Evolutionary conservation across 208 protist genomes (phyloP).

Genomic region (Crithidia sp.): DNA sequence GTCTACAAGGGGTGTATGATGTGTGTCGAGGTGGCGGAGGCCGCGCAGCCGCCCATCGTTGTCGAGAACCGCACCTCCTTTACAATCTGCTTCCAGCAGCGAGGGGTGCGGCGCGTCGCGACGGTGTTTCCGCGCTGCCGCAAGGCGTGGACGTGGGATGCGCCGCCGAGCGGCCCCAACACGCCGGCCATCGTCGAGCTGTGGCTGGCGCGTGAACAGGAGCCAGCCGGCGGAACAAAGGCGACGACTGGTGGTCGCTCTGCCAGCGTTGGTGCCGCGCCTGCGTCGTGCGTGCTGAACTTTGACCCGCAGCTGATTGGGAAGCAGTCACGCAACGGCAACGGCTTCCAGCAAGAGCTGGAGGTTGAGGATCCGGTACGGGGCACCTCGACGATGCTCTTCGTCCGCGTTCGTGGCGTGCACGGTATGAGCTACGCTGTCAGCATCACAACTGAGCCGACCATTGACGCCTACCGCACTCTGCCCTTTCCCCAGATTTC

Average conservation of each 20-base stretch:
- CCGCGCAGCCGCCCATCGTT: conserved; percentile 59
- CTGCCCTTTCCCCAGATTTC: conserved; percentile 70
- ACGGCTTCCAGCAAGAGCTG: conserved; percentile 34
- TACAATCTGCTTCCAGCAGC: conserved; percentile 59
- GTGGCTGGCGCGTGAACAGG: conserved; percentile 15
- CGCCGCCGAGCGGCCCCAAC: background rate
- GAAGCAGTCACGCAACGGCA: conserved; percentile 3
- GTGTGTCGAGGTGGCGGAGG: conserved; percentile 60
- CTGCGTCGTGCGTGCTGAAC: conserved; percentile 43
- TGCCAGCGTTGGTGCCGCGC: background rate
- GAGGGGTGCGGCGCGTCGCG: conserved; percentile 25
- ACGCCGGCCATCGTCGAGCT: conserved; percentile 24
- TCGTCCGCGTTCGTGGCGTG: conserved; percentile 71
- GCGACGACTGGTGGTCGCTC: background rate
- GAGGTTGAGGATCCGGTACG: conserved; percentile 21
- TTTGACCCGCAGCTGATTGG: conserved; percentile 58
- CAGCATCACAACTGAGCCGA: conserved; percentile 70
- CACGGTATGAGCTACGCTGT: conserved; percentile 72
- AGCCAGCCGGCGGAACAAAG: background rate
- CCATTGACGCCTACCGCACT: conserved; percentile 63
- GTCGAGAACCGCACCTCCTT: conserved; percentile 78
- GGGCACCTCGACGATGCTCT: conserved; percentile 48
- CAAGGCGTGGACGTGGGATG: conserved; percentile 72
- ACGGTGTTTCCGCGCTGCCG: conserved; percentile 62
- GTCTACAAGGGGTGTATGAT: conserved; percentile 46